Evolutionary conservation across 163 green algal species (phyloP), one percentile per base, ranked within the genome.

Genomic region (Scenedesmus sp.): DNA sequence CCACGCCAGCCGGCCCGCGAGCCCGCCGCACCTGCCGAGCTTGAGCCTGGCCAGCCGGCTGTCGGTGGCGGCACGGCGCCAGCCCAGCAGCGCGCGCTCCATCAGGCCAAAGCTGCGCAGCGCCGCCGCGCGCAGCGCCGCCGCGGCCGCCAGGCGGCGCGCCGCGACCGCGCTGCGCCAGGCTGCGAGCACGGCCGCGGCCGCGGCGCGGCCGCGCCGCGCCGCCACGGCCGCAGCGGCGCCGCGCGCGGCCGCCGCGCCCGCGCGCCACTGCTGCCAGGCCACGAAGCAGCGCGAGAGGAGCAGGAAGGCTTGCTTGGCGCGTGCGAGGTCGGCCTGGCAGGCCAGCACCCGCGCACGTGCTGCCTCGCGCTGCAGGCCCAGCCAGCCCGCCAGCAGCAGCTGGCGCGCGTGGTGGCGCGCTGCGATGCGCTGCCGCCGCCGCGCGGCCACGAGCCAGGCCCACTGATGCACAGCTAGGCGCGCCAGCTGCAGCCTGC

Each of bases 241-340:
- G n/a, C n/a, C 20, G 2, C 56, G 34, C n/a, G 20, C 50, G 39
- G 36, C 39, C 47, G 48, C 14, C 15, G 39, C 6, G 31, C 42
- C 39, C 67, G 53, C 36, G 53, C 36, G 51, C 53, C 48, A 36
- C 39, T 77, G 69, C 39, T 58, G 53, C 69, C 69, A 77, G 39
- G 54, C 54, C 3, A 44, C 34, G n/a, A 77, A 77, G 69, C 33
- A 54, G 53, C 54, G 69, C 3, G 39, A 77, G 7, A 57, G 53
- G 53, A 58, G 69, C 69, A 77, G 47, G 69, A 67, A 77, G 54
- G n/a, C 33, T 4, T 24, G 53, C 69, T 56, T 77, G 53, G 69
- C 31, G 28, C 53, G 34, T 22, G 42, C 36, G 4, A 69, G 42
- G n/a, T 50, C 33, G 4, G 69, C 69, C 20, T 67, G 69, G 17